A percentile compares a stretch with the other conserved stretches of the same genome.
phyloP scores from a whole-genome alignment of 2,329 filamentous ascomycete species.

The Cyphellophora attinorum region DNA sequence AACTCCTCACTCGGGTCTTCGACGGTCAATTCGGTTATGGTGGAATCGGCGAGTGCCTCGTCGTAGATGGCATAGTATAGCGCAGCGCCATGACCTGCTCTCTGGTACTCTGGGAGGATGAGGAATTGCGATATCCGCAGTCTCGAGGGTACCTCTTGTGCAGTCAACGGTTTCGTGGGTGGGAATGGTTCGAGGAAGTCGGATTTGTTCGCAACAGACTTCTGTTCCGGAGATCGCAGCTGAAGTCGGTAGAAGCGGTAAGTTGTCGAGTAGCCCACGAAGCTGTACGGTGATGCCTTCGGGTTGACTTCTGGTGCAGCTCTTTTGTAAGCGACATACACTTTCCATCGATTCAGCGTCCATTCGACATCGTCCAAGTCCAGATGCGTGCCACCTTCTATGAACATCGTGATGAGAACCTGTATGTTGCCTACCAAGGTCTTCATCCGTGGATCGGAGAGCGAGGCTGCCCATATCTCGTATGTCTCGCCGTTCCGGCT shows the following conservation, averaged over 20 bases:
- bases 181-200: slow-evolving; percentile 33
- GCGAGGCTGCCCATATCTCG: slow-evolving; percentile 73
- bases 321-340: slow-evolving; percentile 77
- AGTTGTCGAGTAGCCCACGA: slow-evolving; percentile 82
- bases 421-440: slow-evolving; percentile 71
- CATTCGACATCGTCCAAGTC: slow-evolving; percentile 62
- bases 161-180: slow-evolving; percentile 30
- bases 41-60: slow-evolving; percentile 55
- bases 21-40: slow-evolving; percentile 75
- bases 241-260: slow-evolving; percentile 66
- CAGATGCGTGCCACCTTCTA: slow-evolving; percentile 81
- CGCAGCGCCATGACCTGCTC: slow-evolving; percentile 64
- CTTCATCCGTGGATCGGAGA: slow-evolving; percentile 60
- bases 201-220: slow-evolving; percentile 22
- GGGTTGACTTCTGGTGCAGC: slow-evolving; percentile 28
- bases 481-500: slow-evolving; percentile 54
- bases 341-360: slow-evolving; percentile 71
- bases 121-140: slow-evolving; percentile 89
- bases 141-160: slow-evolving; percentile 60
- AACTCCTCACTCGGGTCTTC: slow-evolving; percentile 78
- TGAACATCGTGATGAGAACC: slow-evolving; percentile 74
- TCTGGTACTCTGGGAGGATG: slow-evolving; percentile 79
- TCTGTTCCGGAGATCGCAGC: slow-evolving; percentile 32
- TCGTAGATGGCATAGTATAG: slow-evolving; percentile 75
- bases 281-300: slow-evolving; percentile 56